Base-by-base conservation (phyloP, 306 rosid species). In the Oemleria cerasiformis region DNA sequence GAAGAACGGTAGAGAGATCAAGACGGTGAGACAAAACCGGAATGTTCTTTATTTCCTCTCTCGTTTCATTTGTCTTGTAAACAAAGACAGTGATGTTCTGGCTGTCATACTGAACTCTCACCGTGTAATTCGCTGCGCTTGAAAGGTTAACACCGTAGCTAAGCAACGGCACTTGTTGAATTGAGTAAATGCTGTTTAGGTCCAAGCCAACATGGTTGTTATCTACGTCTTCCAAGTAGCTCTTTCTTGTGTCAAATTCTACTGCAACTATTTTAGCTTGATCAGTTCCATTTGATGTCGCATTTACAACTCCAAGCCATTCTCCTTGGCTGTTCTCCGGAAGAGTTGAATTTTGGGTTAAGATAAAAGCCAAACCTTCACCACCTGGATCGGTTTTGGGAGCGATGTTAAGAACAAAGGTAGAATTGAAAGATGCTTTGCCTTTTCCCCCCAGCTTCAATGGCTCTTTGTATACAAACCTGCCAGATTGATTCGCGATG, bases 221-320 rank as follows among this genome's bases (percentile, higher is more conserved):
- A 25, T 92, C 88, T 2, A 84, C 62, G 44, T 88, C 90, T 47
- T 87, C 71, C 7, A 30, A 17, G 13, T 55, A 88, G 69, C 81
- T 92, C 57, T 83, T 74, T 23, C 76, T 76, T 5, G 96, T 89
- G 79, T 92, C 97, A 9, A 92, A 89, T 49, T 92, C 97, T 2
- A 92, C 83, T 1, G 93, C 97, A 9, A 89, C 72, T 25, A 87
- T 80, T 40, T 23, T 36, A 4, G 84, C 79, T 58, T 40, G 42
- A n/a, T 80, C 41, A 23, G 86, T 78, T 68, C 92, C 96, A 55
- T 87, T 88, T 8, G 87, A 76, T 1, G 48, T 40, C 47, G 85
- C 72, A 70, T 83, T 88, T 9, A 80, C 82, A 56, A 74, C 77
- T 17, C 87, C 84, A 17, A 83, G 78, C 87, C 85, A 84, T 58